Base-by-base conservation (phyloP, 2,329 filamentous ascomycete genomes). In the Orbilia ellipsospora region DNA sequence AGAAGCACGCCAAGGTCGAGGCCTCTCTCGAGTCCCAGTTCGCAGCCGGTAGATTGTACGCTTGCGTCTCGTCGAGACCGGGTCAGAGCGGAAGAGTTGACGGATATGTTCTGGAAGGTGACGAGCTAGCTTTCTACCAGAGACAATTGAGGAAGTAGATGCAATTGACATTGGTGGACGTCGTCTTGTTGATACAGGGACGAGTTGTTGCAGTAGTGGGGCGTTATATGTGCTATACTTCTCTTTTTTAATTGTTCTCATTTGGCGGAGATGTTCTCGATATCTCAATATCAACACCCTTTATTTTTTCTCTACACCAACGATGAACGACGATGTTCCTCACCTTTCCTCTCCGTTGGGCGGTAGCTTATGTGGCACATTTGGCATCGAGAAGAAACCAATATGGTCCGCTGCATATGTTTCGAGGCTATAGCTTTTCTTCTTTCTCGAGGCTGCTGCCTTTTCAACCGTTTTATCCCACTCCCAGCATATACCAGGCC, bases 81-180 rank as follows among this genome's bases (percentile, higher is more conserved):
- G 95, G 95, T 82, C 95, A 99, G 91, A 95, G 92, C 84, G 95
- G 95, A 82, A 93, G 95, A 86, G 90, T 89, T 82, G 95, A 99
- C 85, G 95, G 95, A 80, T 99, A 99, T 88, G 90, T 99, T 85
- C 89, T 99, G 80, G 95, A 99, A 90, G 95, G 95, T 83, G 95
- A 99, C 86, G 95, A 99, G 90, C 89, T 99, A 83, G 93, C 94
- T 85, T 99, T 99, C 92, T 99, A 99, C 93, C 94, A 97, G 91
- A 92, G 92, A 88, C 94, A 94, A 87, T 93, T 98, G 86, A 92
- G 95, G 90, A 98, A 97, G 90, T 98, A 97, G 88, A 88, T 31
- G 54, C 13, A 23, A 23, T 23, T 23, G 23, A 23, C 23, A 4
- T 23, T 23, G 23, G 23, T 23, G 23, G 23, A 2, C 23, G 23